These are phyloP conservation scores for Ajuga reptans DNA, from an alignment of 305 asterid genomes.

Conservation along the genomic window DNA sequence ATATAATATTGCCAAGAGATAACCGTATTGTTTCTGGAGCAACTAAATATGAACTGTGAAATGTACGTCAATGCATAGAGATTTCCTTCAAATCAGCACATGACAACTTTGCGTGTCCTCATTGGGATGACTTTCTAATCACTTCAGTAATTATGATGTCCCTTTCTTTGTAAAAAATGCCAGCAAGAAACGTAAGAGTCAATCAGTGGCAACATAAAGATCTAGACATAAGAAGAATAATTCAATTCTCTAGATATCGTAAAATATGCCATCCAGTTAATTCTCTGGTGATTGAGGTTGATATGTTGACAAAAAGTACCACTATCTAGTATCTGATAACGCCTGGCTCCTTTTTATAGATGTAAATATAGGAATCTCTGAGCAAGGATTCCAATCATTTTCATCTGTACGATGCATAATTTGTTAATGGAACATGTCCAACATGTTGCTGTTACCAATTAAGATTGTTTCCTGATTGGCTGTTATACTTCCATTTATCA, in stretches of 20 bases:
- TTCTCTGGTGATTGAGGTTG: background rate
- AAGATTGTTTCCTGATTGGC: background rate
- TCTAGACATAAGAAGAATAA: background rate
- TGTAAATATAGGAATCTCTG: background rate
- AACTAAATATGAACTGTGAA: background rate
- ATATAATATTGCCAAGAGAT: background rate
- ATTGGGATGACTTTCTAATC: background rate
- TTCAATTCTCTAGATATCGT: background rate
- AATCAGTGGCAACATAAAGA: background rate
- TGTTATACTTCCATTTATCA: slow-evolving; percentile 1
- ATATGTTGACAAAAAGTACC: background rate
- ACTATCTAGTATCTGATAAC: background rate
- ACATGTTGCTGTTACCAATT: slow-evolving; percentile 4
- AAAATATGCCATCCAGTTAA: background rate
- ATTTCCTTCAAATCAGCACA: background rate
- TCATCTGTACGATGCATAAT: slow-evolving; percentile 3
- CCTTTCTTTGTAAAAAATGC: background rate
- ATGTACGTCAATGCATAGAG: slow-evolving; percentile 6
- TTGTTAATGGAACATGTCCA: background rate
- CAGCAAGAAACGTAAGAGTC: background rate
- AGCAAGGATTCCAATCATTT: slow-evolving; percentile 4
- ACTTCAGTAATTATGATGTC: background rate
- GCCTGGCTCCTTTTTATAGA: background rate
- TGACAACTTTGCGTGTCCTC: background rate
- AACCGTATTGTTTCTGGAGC: background rate